Base-by-base conservation (phyloP, 2,329 filamentous ascomycete genomes). In the Alternaria incomplexa region DNA sequence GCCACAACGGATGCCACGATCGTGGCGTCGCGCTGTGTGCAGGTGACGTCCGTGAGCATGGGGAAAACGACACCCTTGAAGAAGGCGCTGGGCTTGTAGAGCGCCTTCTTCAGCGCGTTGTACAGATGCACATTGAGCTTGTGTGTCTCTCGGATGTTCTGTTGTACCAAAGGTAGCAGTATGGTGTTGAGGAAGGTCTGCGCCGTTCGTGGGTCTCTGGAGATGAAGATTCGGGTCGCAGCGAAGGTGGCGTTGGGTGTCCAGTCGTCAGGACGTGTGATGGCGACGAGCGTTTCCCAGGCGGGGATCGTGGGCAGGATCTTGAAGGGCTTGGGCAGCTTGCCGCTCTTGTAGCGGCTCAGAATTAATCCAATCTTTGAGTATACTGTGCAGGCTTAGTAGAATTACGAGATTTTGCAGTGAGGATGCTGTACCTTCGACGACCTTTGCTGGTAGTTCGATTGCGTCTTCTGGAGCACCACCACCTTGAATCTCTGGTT, bases 11-110 rank as follows among this genome's bases (percentile, higher is more conserved):
- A 93, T 4, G 91, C 92, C 45, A 99, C 88, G 70, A 99, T 98
- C 71, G 93, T 90, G 6, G 96, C 96, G 81, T 99, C 96, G 54
- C 94, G 89, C 54, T 98, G 83, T 0, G 94, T 97, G 82, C 94
- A 97, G n/a, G 90, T 93, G 26, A 93, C 92, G 54, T 90, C 91
- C 9, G 88, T 88, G 10, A 97, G 90, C 17, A 99, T 87, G 1
- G 96, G 96, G 77, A 98, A 98, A 15, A 99, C 85, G 71, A 99
- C 89, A 5, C 94, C 96, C 80, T 97, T 97, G 87, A 99, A 99
- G 82, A 97, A 99, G 17, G 94, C 93, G 0, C 93, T 91, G 7
- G 96, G 96, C 80, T 97, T 97, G 84, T 97, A 97, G 13, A 97
- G 86, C 8, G 89, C 89, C 79, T 97, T 97, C 82, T 97, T 97